These are phyloP conservation scores for Acorus gramineus DNA, from an alignment of 106 monocot species.

Conservation along the genomic window DNA sequence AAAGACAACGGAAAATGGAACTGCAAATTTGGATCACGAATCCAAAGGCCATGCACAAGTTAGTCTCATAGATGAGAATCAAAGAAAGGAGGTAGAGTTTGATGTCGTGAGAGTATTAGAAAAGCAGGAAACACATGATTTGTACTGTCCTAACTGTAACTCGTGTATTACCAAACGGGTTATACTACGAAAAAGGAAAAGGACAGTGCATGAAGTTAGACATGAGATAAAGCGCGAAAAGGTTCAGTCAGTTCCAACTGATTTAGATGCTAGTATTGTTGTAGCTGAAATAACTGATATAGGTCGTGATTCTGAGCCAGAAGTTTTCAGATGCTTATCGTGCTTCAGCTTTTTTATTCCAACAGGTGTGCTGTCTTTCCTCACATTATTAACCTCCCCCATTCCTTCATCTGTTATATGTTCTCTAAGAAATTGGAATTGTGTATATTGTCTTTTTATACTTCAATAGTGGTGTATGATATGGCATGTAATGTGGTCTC, in stretches of 20 bases:
- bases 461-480: no score
- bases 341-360: conserved; percentile 89
- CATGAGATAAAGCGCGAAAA: conserved; percentile 35
- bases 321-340: conserved; percentile 77
- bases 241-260: conserved; percentile 20
- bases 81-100: conserved; percentile 20
- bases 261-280: conserved; percentile 5
- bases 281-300: conserved; percentile 16
- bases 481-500: no score
- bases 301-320: conserved; percentile 19
- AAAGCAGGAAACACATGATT: conserved; percentile 91
- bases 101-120: conserved; percentile 67
- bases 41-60: conserved; percentile 1
- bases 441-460: no score
- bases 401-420: no score
- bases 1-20: conserved; percentile 1
- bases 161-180: conserved; percentile 91
- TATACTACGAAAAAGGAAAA: conserved; percentile 85
- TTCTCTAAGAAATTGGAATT: no score
- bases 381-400: no score
- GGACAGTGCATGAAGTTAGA: conserved; percentile 19
- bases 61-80: conserved; percentile 7
- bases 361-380: conserved; percentile 36
- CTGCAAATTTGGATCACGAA: conserved; percentile 4
- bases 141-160: conserved; percentile 84